These are phyloP conservation scores for Vachellia collinsii DNA, from an alignment of 306 rosid species.

Conservation along the genomic window DNA sequence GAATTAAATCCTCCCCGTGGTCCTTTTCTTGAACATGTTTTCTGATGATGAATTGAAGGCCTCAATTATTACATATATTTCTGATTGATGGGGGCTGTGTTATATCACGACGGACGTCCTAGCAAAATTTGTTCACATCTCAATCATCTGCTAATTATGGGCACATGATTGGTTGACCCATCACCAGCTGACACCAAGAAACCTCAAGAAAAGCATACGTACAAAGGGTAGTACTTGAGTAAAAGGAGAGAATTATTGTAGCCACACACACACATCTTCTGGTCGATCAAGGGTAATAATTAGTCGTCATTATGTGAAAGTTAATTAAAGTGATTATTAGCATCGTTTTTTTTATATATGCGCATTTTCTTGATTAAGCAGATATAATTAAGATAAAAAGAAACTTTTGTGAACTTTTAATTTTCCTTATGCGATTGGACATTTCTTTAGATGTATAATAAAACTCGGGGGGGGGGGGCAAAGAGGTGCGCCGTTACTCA, in stretches of 20 bases:
- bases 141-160: conserved; percentile 20
- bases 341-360: not conserved
- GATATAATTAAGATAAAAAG: not conserved
- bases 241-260: not conserved
- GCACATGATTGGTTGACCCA: not conserved
- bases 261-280: not conserved
- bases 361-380: not conserved
- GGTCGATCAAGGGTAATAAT: not conserved
- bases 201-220: not conserved
- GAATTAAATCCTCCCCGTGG: conserved; percentile 40
- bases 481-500: not conserved
- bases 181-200: conserved; percentile 1
- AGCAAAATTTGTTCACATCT: not conserved
- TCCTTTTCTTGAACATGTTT: conserved; percentile 40
- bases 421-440: not conserved
- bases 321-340: not conserved
- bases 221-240: not conserved
- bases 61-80: conserved; percentile 32
- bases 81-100: conserved; percentile 2
- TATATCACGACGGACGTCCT: not conserved
- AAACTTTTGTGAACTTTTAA: not conserved
- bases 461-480: not conserved
- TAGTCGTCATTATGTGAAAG: not conserved
- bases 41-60: not conserved
- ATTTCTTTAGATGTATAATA: not conserved